These are phyloP conservation scores for Diospyros kaki DNA, from an alignment of 148 eudicot genomes.

Conservation along the genomic window DNA sequence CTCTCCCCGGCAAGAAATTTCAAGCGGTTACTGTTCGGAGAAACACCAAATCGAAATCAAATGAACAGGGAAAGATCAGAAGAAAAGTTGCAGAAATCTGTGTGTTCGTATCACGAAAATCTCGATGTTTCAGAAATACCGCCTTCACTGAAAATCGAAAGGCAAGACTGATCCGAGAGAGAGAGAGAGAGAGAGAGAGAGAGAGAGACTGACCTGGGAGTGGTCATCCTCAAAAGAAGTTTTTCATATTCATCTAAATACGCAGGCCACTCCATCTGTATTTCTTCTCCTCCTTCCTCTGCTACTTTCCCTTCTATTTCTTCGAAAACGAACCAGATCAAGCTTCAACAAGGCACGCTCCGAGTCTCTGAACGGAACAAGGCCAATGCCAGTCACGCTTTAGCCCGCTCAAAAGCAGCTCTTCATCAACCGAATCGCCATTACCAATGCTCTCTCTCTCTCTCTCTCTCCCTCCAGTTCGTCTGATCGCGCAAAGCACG, in stretches of 20 bases:
- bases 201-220: conserved; percentile 52
- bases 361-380: background rate
- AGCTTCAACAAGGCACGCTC: background rate
- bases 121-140: background rate
- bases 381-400: conserved; percentile 1
- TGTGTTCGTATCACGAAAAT: background rate
- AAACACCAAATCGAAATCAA: background rate
- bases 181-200: background rate
- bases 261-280: conserved; percentile 63
- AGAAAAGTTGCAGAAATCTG: no score
- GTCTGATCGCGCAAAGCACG: conserved; percentile 15
- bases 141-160: no score
- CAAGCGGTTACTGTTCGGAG: no score
- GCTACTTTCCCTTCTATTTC: background rate
- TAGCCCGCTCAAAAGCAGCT: background rate
- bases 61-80: background rate
- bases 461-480: background rate
- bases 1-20: background rate
- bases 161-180: background rate
- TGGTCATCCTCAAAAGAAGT: conserved; percentile 66
- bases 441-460: background rate
- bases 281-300: conserved; percentile 6
- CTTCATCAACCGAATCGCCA: conserved; percentile 13
- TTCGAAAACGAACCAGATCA: background rate
- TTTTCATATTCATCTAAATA: conserved; percentile 83